phyloP scores from a whole-genome alignment of 352 stramenopile species.

The Pythium brassicae region DNA sequence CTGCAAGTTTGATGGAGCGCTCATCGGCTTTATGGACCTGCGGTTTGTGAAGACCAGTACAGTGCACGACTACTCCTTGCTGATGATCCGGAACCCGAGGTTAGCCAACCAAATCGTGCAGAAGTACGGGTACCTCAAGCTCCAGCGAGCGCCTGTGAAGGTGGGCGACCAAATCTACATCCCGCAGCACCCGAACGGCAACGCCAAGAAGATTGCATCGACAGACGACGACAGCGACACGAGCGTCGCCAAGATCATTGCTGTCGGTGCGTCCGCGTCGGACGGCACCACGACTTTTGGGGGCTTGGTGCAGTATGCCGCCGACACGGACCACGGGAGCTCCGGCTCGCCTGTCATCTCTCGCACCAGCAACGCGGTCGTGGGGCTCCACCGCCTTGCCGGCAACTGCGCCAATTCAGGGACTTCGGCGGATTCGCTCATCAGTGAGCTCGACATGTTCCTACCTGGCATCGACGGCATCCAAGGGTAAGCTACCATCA shows the following conservation, averaged over 20 bases:
- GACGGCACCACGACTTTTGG: slow-evolving; percentile 7
- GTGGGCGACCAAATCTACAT: slow-evolving; percentile 33
- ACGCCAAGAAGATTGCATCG: slow-evolving; percentile 25
- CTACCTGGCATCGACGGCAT: too few relatives aligned
- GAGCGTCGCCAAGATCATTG: slow-evolving; percentile 21
- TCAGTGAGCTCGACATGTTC: too few relatives aligned
- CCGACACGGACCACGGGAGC: slow-evolving; percentile 26
- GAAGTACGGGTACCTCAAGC: slow-evolving; percentile 25
- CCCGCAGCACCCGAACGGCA: slow-evolving; percentile 23
- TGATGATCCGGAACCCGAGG: slow-evolving; percentile 14
- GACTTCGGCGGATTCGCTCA: too few relatives aligned
- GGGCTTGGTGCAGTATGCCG: slow-evolving; percentile 19
- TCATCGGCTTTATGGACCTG: too few relatives aligned
- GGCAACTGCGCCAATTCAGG: not conserved
- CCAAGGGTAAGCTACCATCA: too few relatives aligned
- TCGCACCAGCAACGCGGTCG: slow-evolving; percentile 15
- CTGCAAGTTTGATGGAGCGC: too few relatives aligned
- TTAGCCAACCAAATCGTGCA: slow-evolving; percentile 13
- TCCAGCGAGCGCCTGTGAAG: slow-evolving; percentile 13
- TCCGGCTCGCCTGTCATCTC: slow-evolving; percentile 26
- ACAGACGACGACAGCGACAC: slow-evolving; percentile 32
- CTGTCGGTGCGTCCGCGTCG: slow-evolving; percentile 12
- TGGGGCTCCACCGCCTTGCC: slow-evolving; percentile 25
- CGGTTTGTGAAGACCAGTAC: slow-evolving; percentile 23
- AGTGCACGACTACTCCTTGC: slow-evolving; percentile 22